Base-by-base conservation (phyloP, 2,329 filamentous ascomycete species). In the Ophiocordyceps polyrhachis-furcata region DNA sequence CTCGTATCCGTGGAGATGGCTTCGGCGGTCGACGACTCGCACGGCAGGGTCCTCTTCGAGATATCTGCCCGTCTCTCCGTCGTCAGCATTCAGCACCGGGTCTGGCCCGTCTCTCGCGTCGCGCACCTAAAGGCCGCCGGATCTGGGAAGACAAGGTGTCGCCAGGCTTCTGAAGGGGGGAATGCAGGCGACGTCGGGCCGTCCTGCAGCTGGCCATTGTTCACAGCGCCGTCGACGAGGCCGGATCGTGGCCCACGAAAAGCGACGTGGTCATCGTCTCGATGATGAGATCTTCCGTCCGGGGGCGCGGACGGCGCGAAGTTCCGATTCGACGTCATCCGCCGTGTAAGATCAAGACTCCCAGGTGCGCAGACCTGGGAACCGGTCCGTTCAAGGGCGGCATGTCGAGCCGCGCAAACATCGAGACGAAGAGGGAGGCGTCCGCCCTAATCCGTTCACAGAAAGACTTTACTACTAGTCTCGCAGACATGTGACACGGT, bases 11-110 rank as follows among this genome's bases (percentile, higher is more conserved):
- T 74, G 66, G 6, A 98, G 71, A 43, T 73, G 67, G 43, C 73
- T 70, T 45, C 77, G 76, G 44, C 81, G 79, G 52, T 88, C 76
- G 50, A 94, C 69, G 8, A 94, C 77, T 3, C 69, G 71, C 4
- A 86, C 87, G 5, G 74, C 76, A 1, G 78, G 69, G 51, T 96
- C 91, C 57, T 93, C 83, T 65, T 93, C 83, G 20, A 98, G 75
- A 56, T 89, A 93, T 49, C 74, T 78, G 14, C 23, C 1, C 19
- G 15, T 2, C 15, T 40, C n/a, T 52, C 25, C 25, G 25, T 45
- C 54, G 47, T 29, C 44, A 37, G 28, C 15, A 31, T 29, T 23
- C 3, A 14, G 11, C 31, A 28, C 25, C 13, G 15, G 5, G 31
- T 32, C 31, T 32, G 12, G 31, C 31, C 31, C 31, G 6, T 19